Percentiles rank a stretch among this genome's conserved stretches.
Evolutionary conservation across 257 asterid species (phyloP).

Genomic region (Parsonsia alboflavescens): DNA sequence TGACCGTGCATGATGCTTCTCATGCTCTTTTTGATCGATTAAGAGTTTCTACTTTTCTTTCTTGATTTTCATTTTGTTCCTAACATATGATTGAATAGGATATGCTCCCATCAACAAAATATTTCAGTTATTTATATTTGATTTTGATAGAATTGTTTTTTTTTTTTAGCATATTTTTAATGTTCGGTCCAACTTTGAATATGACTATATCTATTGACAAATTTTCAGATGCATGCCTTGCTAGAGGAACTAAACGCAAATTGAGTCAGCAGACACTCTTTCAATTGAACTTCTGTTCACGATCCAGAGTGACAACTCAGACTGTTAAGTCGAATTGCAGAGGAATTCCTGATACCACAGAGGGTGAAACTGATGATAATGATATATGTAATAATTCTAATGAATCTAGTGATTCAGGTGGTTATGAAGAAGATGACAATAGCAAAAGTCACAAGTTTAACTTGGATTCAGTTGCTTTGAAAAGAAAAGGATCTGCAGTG

Average conservation of each 20-base stretch:
- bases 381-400: conserved; percentile 16
- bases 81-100: conserved; percentile 2
- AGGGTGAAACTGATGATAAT: conserved; percentile 10
- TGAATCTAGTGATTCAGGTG: conserved; percentile 20
- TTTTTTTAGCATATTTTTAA: neutral
- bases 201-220: conserved; percentile 7
- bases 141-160: neutral
- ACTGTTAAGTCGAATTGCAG: conserved; percentile 20
- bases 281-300: conserved; percentile 60
- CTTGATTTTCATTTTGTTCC: neutral
- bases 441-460: conserved; percentile 3
- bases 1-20: neutral
- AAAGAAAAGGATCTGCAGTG: conserved; percentile 18
- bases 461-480: conserved; percentile 13
- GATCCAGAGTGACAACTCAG: conserved; percentile 37
- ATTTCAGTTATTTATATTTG: neutral
- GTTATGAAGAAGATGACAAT: conserved; percentile 23
- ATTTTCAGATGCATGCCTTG: conserved; percentile 72
- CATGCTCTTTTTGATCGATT: neutral
- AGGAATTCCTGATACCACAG: conserved; percentile 14
- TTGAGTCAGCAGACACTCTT: conserved; percentile 74
- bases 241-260: conserved; percentile 71
- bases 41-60: neutral
- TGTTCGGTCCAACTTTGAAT: neutral
- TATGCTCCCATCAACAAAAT: neutral